phyloP scores from a whole-genome alignment of 805 yeast genomes.

The Pichia nakasei region DNA sequence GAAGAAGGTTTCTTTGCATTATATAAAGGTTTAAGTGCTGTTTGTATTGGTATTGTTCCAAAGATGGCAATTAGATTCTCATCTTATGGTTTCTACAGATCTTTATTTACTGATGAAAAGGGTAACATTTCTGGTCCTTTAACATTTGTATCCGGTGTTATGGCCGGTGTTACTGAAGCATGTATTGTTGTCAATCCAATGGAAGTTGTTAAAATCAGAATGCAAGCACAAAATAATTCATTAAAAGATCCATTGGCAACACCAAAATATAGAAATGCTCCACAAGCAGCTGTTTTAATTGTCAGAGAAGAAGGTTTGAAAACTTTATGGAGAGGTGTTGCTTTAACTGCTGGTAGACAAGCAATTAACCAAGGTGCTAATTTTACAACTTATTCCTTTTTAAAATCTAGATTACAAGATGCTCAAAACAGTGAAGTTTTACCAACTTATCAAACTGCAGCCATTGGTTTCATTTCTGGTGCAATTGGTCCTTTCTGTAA shows the following conservation, averaged over 20 bases:
- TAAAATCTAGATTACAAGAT: constrained; percentile 62
- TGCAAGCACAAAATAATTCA: constrained; percentile 94
- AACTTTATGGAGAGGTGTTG: constrained; percentile 88
- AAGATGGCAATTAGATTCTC: constrained; percentile 97
- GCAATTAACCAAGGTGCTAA: constrained; percentile 98
- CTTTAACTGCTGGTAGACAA: constrained; percentile 94
- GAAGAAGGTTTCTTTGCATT: constrained; percentile 80
- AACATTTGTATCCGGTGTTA: constrained; percentile 87
- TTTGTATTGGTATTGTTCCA: constrained; percentile 93
- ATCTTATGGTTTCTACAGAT: constrained; percentile 83
- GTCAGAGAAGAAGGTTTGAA: constrained; percentile 85
- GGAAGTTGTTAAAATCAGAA: constrained; percentile 93
- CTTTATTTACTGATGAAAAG: constrained; percentile 52
- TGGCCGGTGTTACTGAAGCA: constrained; percentile 96
- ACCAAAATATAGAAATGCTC: constrained; percentile 87
- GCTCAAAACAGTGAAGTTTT: constrained; percentile 48
- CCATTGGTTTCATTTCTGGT: constrained; percentile 86
- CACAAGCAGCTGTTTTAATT: constrained; percentile 79
- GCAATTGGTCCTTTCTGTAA: constrained; percentile 97
- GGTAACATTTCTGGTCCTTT: constrained; percentile 62
- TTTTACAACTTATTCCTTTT: constrained; percentile 86
- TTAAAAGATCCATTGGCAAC: constrained; percentile 67
- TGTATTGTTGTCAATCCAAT: constrained; percentile 91
- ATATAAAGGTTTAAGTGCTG: constrained; percentile 95
- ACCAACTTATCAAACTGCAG: constrained; percentile 91